Evolutionary conservation across 2,329 filamentous ascomycete species (phyloP), one percentile per base, ranked within the genome.

Genomic region (Grosmannia clavigera): DNA sequence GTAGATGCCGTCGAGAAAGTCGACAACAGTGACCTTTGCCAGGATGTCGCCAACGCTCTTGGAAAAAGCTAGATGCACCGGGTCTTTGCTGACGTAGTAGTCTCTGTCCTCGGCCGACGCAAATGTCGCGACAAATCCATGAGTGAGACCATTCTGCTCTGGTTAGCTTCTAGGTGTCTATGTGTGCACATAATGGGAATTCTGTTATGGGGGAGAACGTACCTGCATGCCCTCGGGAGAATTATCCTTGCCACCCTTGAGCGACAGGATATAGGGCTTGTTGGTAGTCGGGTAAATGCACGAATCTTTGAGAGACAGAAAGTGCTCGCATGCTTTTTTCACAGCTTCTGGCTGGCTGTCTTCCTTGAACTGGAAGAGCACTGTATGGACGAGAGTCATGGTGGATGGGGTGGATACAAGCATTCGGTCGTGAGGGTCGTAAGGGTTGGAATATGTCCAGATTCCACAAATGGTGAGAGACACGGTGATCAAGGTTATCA

Each of bases 41-140:
- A 61, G 33, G 9, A 61, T 29, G 31, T 38, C 38, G 29, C 40
- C 51, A 33, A 61, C 31, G 12, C 22, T 51, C 40, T 55, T 31
- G 10, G 12, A 55, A 65, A 88, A 89, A 0, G 70, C 79, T 50
- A 76, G 72, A 68, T 90, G 87, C 9, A 72, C 79, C 2, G 84
- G 83, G 66, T 90, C 87, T 33, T 82, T 72, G 58, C 79, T 70
- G 6, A 87, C 71, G 68, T 90, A 90, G 65, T 88, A 90, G 62
- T 84, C 79, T 55, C 86, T 75, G 67, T 91, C 86, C 63, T 81
- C 78, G 16, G 75, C 74, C 31, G 69, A 85, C 10, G 79, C 76
- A 61, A 91, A 90, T 65, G 88, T 81, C 35, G 80, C 78, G 2
- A 90, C 78, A 63, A 90, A 90, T 0, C 77, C 84, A 67, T 91